Percentiles rank a stretch among this genome's conserved stretches.
Conservation (phyloP, 2,329 filamentous ascomycete genomes). For the Sporothrix pallida region DNA sequence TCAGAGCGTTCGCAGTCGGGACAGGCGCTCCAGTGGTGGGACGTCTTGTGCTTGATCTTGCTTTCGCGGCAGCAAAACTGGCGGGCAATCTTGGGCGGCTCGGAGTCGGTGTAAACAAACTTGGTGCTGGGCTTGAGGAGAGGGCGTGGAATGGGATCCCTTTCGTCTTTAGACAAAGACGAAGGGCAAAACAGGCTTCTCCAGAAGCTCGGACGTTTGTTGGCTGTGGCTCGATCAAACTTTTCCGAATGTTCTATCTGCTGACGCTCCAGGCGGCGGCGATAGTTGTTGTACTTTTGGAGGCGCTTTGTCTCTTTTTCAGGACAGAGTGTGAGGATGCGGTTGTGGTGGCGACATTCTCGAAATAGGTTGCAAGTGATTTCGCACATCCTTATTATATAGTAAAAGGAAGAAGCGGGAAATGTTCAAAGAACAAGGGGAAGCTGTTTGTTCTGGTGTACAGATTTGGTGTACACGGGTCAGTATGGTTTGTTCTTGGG, state of each 20-base stretch:
- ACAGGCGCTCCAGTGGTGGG: slow-evolving; percentile 7
- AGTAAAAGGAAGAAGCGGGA: background rate
- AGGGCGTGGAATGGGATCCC: slow-evolving; percentile 22
- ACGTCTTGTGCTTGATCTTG: slow-evolving; percentile 9
- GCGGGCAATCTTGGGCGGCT: slow-evolving; percentile 16
- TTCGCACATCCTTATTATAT: slow-evolving; percentile 30
- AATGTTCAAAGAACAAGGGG: too few species aligned
- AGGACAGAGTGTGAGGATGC: slow-evolving; percentile 30
- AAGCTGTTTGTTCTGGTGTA: background rate
- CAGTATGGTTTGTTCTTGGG: background rate
- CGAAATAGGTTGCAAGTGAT: slow-evolving; percentile 29
- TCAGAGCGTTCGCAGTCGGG: background rate
- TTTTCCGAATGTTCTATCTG: background rate
- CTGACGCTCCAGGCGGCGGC: slow-evolving; percentile 4
- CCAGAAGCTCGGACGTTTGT: slow-evolving; percentile 13
- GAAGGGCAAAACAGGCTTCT: slow-evolving; percentile 2
- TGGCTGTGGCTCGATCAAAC: background rate
- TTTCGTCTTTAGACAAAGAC: background rate
- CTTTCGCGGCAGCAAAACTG: slow-evolving; percentile 24
- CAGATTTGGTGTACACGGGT: background rate
- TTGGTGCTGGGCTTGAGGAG: slow-evolving; percentile 14
- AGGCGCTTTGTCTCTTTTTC: slow-evolving; percentile 24
- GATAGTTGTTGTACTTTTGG: slow-evolving; percentile 1
- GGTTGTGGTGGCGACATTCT: slow-evolving; percentile 30
- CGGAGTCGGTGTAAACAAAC: slow-evolving; percentile 3